Evolutionary conservation across 2,329 filamentous ascomycete species (phyloP).

Genomic region (Claviceps purpurea): DNA sequence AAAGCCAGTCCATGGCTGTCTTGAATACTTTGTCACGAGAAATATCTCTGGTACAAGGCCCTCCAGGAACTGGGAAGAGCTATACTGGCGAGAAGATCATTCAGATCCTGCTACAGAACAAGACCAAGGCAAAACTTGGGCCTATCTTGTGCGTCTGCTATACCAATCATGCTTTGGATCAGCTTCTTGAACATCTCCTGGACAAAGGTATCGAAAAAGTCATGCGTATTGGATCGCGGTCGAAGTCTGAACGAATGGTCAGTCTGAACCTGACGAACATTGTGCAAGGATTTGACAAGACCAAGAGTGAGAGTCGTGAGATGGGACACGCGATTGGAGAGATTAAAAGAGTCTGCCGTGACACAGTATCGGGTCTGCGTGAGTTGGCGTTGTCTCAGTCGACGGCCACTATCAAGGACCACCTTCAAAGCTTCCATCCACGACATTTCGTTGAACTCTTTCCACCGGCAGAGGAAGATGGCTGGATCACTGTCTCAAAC

Average conservation of each 20-base stretch:
- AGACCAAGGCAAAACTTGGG: slow-evolving; percentile 24
- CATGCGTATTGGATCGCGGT: slow-evolving; percentile 47
- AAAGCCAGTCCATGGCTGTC: slow-evolving; percentile 36
- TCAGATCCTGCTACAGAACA: slow-evolving; percentile 35
- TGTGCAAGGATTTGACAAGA: slow-evolving; percentile 17
- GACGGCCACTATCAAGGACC: neutral
- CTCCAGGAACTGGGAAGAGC: slow-evolving; percentile 57
- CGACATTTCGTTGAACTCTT: neutral
- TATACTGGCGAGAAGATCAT: slow-evolving; percentile 48
- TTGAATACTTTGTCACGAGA: slow-evolving; percentile 35
- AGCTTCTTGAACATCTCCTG: slow-evolving; percentile 46
- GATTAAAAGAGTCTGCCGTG: neutral
- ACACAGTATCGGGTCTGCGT: neutral
- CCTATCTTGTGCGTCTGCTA: slow-evolving; percentile 40
- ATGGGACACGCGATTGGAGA: slow-evolving; percentile 10
- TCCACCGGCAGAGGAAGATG: neutral
- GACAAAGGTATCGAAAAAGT: slow-evolving; percentile 34
- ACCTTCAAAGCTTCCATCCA: neutral
- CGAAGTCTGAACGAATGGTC: slow-evolving; percentile 38
- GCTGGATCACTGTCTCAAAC: neutral
- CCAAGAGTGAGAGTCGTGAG: slow-evolving; percentile 23
- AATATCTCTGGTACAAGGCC: slow-evolving; percentile 53
- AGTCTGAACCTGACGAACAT: slow-evolving; percentile 35
- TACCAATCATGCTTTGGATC: slow-evolving; percentile 37
- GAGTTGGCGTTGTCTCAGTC: neutral